Evolutionary conservation across 2,329 filamentous ascomycete genomes (phyloP).

Genomic region (Paraphaeosphaeria sporulosa): DNA sequence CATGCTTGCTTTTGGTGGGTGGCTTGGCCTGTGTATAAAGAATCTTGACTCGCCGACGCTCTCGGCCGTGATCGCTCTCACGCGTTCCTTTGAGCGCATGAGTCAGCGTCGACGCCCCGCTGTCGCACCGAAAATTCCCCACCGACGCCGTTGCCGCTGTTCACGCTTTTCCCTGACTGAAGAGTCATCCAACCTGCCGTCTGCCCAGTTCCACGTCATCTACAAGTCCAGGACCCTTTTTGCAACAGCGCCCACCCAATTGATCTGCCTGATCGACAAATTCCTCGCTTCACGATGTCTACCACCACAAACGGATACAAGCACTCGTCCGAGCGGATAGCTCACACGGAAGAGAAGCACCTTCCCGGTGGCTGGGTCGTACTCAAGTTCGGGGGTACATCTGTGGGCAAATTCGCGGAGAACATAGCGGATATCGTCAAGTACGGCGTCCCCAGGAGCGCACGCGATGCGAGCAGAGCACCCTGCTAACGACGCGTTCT

Average conservation of each 20-base stretch:
- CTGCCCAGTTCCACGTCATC: neutral
- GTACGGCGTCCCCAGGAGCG: conserved; percentile 32
- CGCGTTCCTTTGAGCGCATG: neutral
- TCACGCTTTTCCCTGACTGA: conserved; percentile 3
- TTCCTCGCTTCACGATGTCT: conserved; percentile 29
- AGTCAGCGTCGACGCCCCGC: conserved; percentile 4
- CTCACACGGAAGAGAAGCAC: conserved; percentile 55
- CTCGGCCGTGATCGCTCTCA: neutral
- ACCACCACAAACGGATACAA: conserved; percentile 41
- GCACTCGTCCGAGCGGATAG: conserved; percentile 48
- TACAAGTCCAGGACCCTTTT: neutral
- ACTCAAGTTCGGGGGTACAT: conserved; percentile 95
- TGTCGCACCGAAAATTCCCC: conserved; percentile 10
- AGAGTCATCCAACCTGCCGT: neutral
- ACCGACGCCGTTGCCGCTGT: conserved; percentile 5
- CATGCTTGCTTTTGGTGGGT: neutral
- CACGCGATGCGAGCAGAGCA: neutral
- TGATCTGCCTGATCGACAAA: neutral
- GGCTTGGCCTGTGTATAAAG: neutral
- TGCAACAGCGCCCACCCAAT: neutral
- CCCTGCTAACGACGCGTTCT: neutral
- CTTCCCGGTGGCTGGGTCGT: conserved; percentile 75
- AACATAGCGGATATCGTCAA: conserved; percentile 69
- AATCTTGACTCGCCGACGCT: neutral
- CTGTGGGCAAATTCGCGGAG: conserved; percentile 88